A percentile compares a stretch with the other conserved stretches of the same genome.
Conservation (phyloP, 768 basidiomycete genomes). For the Boletus fagicola region DNA sequence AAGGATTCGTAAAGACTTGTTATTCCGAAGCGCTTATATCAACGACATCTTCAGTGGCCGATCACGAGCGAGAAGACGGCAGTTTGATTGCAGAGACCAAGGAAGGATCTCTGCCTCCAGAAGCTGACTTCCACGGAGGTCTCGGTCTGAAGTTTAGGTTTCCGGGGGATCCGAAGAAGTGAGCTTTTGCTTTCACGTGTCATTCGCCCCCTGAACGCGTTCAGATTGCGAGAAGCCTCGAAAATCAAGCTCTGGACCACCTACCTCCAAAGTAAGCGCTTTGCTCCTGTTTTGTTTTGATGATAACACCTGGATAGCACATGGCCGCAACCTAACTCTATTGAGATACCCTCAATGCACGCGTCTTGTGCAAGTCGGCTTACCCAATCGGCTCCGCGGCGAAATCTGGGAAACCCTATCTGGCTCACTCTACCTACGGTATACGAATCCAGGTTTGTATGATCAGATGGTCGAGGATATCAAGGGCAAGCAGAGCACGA, state of each 20-base stretch:
- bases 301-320: constrained; percentile 46
- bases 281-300: constrained; percentile 3
- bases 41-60: constrained; percentile 52
- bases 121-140: constrained; percentile 69
- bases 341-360: constrained; percentile 96
- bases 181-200: constrained; percentile 24
- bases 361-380: constrained; percentile 94
- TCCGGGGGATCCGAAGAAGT: constrained; percentile 93
- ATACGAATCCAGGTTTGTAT: constrained; percentile 82
- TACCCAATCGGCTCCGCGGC: constrained; percentile 91
- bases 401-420: constrained; percentile 99
- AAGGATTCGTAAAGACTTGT: constrained; percentile 86
- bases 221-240: constrained; percentile 81
- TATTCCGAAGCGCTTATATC: constrained; percentile 89
- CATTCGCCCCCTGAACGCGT: constrained; percentile 11
- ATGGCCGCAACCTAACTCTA: constrained; percentile 93
- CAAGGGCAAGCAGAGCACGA: constrained; percentile 74
- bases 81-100: constrained; percentile 56
- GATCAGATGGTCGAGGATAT: constrained; percentile 71
- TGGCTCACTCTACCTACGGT: constrained; percentile 90
- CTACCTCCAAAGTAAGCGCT: constrained; percentile 69
- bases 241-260: constrained; percentile 96
- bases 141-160: constrained; percentile 83
- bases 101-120: constrained; percentile 43
- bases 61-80: constrained; percentile 68